Percentiles rank a stretch among this genome's conserved stretches.
phyloP scores from a whole-genome alignment of 768 basidiomycete genomes.

The Podaxis sp. region DNA sequence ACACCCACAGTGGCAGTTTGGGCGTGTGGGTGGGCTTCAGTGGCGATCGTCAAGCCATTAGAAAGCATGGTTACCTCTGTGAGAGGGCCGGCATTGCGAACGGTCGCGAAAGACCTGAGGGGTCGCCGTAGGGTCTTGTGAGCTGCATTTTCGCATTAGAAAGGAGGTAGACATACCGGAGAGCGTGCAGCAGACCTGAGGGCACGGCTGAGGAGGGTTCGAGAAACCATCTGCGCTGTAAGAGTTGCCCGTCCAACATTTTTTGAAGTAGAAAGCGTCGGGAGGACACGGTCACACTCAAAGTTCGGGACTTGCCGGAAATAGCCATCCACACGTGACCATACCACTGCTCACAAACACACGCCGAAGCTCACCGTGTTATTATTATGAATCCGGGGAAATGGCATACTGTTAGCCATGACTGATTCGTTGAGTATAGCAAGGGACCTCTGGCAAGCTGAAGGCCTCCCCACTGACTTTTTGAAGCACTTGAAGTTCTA shows the following conservation, averaged over 20 bases:
- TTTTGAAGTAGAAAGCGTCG: slow-evolving; percentile 28
- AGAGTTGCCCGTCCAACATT: slow-evolving; percentile 24
- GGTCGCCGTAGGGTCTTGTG: slow-evolving; percentile 37
- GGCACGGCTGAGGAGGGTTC: slow-evolving; percentile 44
- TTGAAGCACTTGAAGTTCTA: slow-evolving; percentile 36
- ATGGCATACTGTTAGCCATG: slow-evolving; percentile 2
- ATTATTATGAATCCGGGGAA: too few relatives aligned
- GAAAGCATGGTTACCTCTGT: slow-evolving; percentile 91
- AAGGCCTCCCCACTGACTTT: slow-evolving; percentile 36
- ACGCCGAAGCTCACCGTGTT: too few relatives aligned
- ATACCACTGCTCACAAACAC: too few relatives aligned
- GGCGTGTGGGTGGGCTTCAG: slow-evolving; percentile 84
- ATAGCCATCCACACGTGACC: slow-evolving; percentile 20
- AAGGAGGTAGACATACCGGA: slow-evolving; percentile 30
- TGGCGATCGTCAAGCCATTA: slow-evolving; percentile 95
- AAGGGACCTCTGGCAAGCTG: slow-evolving; percentile 38
- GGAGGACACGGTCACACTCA: slow-evolving; percentile 33
- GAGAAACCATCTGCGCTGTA: slow-evolving; percentile 34
- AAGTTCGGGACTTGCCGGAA: slow-evolving; percentile 29
- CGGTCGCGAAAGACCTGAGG: slow-evolving; percentile 74
- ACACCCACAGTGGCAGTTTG: slow-evolving; percentile 99
- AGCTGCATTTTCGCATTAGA: not conserved
- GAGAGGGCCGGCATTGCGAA: slow-evolving; percentile 67
- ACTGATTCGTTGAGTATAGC: slow-evolving; percentile 18
- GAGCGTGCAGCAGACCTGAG: slow-evolving; percentile 40